A percentile compares a stretch with the other conserved stretches of the same genome.
phyloP scores from a whole-genome alignment of 768 basidiomycete species.

The Russula abietina region DNA sequence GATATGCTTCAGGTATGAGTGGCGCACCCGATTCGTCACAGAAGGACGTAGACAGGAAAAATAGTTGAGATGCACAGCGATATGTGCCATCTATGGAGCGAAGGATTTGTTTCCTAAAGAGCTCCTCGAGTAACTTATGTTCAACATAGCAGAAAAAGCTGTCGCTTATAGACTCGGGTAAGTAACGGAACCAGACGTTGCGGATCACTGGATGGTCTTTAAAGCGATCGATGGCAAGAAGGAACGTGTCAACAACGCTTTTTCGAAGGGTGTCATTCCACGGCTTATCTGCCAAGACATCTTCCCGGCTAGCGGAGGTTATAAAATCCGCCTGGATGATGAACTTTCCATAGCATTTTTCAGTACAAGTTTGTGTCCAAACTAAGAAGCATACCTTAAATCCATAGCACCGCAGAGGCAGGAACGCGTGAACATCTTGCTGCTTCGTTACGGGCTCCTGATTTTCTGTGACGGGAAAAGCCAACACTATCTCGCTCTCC shows the following conservation, averaged over 20 bases:
- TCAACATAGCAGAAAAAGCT: slow-evolving; percentile 24
- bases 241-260: slow-evolving; percentile 25
- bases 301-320: slow-evolving; percentile 30
- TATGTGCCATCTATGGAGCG: slow-evolving; percentile 21
- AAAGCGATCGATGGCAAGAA: slow-evolving; percentile 26
- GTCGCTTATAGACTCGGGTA: slow-evolving; percentile 24
- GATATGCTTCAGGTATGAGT: slow-evolving; percentile 11
- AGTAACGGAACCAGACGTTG: slow-evolving; percentile 28
- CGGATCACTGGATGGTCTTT: slow-evolving; percentile 18
- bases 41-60: slow-evolving; percentile 5
- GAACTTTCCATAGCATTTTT: slow-evolving; percentile 24
- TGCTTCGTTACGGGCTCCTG: slow-evolving; percentile 15
- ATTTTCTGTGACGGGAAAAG: slow-evolving; percentile 26
- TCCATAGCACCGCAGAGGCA: slow-evolving; percentile 27
- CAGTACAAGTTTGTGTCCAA: neutral
- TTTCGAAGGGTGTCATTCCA: slow-evolving; percentile 28
- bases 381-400: slow-evolving; percentile 25
- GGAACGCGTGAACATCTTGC: slow-evolving; percentile 28
- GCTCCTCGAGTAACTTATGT: slow-evolving; percentile 7
- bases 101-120: slow-evolving; percentile 21
- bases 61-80: slow-evolving; percentile 14
- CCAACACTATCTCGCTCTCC: slow-evolving; percentile 26
- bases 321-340: slow-evolving; percentile 32
- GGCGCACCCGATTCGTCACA: slow-evolving; percentile 4
- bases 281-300: slow-evolving; percentile 24